Evolutionary conservation across 2,329 filamentous ascomycete species (phyloP).

Genomic region (Pseudocercospora musae): DNA sequence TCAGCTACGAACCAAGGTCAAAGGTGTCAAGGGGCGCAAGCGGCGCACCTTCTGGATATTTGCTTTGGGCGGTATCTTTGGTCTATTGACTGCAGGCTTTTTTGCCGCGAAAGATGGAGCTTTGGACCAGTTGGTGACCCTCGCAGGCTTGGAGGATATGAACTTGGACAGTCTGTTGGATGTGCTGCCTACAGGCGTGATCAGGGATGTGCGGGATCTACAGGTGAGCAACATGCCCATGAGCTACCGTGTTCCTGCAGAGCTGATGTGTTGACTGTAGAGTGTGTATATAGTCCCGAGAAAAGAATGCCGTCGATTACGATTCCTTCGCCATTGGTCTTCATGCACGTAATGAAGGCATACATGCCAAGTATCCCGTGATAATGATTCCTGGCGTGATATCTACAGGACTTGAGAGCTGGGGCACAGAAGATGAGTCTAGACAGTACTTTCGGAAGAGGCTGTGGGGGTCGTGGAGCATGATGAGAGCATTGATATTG

Average conservation of each 20-base stretch:
- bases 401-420: conserved; percentile 92
- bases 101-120: conserved; percentile 81
- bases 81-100: conserved; percentile 81
- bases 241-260: not conserved
- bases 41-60: conserved; percentile 80
- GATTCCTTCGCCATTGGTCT: conserved; percentile 91
- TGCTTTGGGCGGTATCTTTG: conserved; percentile 81
- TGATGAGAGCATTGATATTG: conserved; percentile 92
- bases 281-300: conserved; percentile 61
- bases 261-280: conserved; percentile 32
- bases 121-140: conserved; percentile 63
- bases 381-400: conserved; percentile 98
- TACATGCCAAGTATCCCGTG: conserved; percentile 78
- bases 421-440: conserved; percentile 83
- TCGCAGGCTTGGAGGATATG: conserved; percentile 67
- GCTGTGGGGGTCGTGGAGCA: conserved; percentile 96
- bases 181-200: conserved; percentile 78
- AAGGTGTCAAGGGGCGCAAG: conserved; percentile 51
- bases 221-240: conserved; percentile 58
- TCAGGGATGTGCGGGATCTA: conserved; percentile 81
- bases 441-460: conserved; percentile 90
- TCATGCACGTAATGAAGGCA: conserved; percentile 75
- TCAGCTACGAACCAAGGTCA: conserved; percentile 36
- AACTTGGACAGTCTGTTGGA: conserved; percentile 85
- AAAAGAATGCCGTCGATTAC: conserved; percentile 83